A percentile compares a stretch with the other conserved stretches of the same genome.
These are phyloP conservation scores for Pythium myriotylum DNA, from an alignment of 352 stramenopile genomes.

Conservation along the genomic window DNA sequence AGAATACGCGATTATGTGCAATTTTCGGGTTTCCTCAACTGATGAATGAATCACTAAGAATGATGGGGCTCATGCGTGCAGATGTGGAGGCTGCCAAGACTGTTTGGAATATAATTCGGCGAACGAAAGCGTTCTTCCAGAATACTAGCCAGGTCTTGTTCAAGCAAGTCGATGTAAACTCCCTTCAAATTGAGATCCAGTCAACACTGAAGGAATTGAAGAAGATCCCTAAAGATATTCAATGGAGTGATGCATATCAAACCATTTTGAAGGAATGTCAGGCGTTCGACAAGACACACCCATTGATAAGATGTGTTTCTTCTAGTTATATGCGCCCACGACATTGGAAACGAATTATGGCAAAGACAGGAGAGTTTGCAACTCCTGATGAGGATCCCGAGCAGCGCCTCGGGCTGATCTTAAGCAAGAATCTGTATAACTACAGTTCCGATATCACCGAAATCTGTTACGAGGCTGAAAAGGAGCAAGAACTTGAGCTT, in stretches of 20 bases:
- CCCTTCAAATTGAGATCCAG: constrained; percentile 95
- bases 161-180: constrained; percentile 90
- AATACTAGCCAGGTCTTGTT: constrained; percentile 87
- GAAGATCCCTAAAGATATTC: constrained; percentile 91
- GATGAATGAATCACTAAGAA: constrained; percentile 88
- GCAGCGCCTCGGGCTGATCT: constrained; percentile 88
- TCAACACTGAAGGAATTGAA: constrained; percentile 94
- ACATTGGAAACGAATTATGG: constrained; percentile 93
- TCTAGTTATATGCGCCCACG: constrained; percentile 91
- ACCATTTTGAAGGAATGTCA: constrained; percentile 80
- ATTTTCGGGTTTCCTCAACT: constrained; percentile 95
- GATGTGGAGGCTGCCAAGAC: constrained; percentile 79
- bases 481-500: constrained; percentile 96
- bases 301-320: constrained; percentile 73
- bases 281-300: constrained; percentile 85
- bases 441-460: constrained; percentile 96
- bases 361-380: constrained; percentile 90
- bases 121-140: constrained; percentile 70
- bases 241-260: constrained; percentile 92
- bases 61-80: constrained; percentile 88
- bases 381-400: constrained; percentile 92
- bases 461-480: constrained; percentile 96
- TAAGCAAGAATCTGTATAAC: constrained; percentile 93
- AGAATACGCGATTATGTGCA: constrained; percentile 90
- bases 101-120: constrained; percentile 82